phyloP scores from a whole-genome alignment of 1,284 basidiomycete species.

The Coniophora puteana region DNA sequence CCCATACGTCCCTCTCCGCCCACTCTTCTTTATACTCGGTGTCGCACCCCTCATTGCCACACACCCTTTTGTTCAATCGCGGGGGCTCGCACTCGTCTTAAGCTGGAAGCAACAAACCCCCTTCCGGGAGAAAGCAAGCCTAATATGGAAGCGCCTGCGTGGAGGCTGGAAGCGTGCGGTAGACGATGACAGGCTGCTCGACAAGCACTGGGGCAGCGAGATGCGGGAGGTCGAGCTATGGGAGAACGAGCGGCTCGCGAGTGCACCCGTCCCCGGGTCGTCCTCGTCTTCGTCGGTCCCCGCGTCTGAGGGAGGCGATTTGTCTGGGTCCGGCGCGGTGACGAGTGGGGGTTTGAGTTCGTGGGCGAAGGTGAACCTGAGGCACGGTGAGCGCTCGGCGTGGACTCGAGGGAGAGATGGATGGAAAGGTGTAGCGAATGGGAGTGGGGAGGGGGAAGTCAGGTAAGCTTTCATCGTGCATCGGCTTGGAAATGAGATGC shows the following conservation, averaged over 20 bases:
- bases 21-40: slow-evolving; percentile 52
- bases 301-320: slow-evolving; percentile 21
- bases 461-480: slow-evolving; percentile 46
- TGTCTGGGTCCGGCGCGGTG: slow-evolving; percentile 2
- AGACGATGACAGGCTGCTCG: slow-evolving; percentile 63
- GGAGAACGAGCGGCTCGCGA: slow-evolving; percentile 71
- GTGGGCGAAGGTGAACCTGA: slow-evolving; percentile 60
- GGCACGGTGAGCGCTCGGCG: slow-evolving; percentile 48
- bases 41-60: slow-evolving; percentile 48
- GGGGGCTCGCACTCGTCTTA: slow-evolving; percentile 25
- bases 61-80: slow-evolving; percentile 43
- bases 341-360: slow-evolving; percentile 9
- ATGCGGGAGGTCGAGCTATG: slow-evolving; percentile 67
- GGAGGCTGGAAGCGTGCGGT: slow-evolving; percentile 41
- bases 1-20: slow-evolving; percentile 55
- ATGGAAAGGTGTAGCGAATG: slow-evolving; percentile 53
- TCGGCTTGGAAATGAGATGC: background rate
- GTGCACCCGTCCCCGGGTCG: no score
- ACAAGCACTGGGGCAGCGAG: slow-evolving; percentile 58
- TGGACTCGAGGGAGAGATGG: slow-evolving; percentile 76
- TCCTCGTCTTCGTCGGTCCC: slow-evolving; percentile 7
- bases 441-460: slow-evolving; percentile 45
- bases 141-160: background rate
- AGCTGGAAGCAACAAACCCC: background rate
- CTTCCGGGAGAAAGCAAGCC: background rate